A percentile compares a stretch with the other conserved stretches of the same genome.
phyloP scores from a whole-genome alignment of 148 eudicot genomes.

The Pouteria glomerata region DNA sequence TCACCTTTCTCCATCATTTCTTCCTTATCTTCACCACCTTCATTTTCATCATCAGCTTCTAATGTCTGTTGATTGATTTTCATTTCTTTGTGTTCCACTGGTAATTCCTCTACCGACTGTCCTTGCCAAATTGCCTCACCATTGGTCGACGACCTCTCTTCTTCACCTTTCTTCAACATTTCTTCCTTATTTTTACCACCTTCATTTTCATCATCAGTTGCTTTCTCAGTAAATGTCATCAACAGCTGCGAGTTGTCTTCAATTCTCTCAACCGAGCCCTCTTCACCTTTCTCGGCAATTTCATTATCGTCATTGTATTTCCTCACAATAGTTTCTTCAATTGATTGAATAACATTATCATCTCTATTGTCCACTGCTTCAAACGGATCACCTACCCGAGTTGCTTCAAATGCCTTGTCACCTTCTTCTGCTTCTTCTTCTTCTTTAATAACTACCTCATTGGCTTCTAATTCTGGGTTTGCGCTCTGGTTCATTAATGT shows the following conservation, averaged over 20 bases:
- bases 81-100: not conserved
- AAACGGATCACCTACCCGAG: too few relatives aligned
- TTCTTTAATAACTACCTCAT: too few relatives aligned
- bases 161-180: constrained; percentile 17
- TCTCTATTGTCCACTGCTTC: constrained; percentile 1
- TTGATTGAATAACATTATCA: too few relatives aligned
- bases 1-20: constrained; percentile 16
- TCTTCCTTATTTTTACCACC: not conserved
- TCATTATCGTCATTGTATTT: not conserved
- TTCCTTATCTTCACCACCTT: not conserved
- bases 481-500: too few relatives aligned
- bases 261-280: not conserved
- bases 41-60: not conserved
- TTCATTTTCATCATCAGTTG: not conserved
- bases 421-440: too few relatives aligned
- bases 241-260: not conserved
- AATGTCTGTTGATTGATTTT: not conserved
- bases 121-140: too few relatives aligned
- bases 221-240: not conserved
- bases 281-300: too few relatives aligned
- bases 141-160: too few relatives aligned
- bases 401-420: too few relatives aligned
- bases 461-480: too few relatives aligned
- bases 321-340: constrained; percentile 4
- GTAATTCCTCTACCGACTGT: too few relatives aligned